phyloP scores from a whole-genome alignment of 1,139 yeast genomes.

The Kodamaea ohmeri region DNA sequence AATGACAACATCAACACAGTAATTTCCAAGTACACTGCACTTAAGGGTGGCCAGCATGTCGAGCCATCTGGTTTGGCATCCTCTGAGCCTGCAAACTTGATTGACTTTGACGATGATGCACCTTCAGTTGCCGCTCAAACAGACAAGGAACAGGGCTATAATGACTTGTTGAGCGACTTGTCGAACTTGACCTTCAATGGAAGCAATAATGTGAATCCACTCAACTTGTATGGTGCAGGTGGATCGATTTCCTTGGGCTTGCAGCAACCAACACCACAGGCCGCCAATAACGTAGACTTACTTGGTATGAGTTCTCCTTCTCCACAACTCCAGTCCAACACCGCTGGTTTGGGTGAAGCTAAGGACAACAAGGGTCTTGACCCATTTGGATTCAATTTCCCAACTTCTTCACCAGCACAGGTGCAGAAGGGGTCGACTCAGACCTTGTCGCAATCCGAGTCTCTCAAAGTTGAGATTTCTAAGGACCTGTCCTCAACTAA shows the following conservation, averaged over 20 bases:
- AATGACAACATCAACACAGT: slow-evolving; percentile 77
- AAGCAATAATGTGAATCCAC: slow-evolving; percentile 24
- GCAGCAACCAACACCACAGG: slow-evolving; percentile 15
- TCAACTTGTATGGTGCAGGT: slow-evolving; percentile 47
- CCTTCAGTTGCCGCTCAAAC: slow-evolving; percentile 34
- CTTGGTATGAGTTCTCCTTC: slow-evolving; percentile 47
- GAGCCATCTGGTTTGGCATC: slow-evolving; percentile 55
- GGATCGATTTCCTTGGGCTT: slow-evolving; percentile 43
- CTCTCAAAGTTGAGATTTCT: slow-evolving; percentile 53
- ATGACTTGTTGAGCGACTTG: slow-evolving; percentile 71
- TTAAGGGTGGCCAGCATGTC: slow-evolving; percentile 62
- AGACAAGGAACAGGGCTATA: slow-evolving; percentile 50
- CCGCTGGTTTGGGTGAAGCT: slow-evolving; percentile 11
- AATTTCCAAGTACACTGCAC: slow-evolving; percentile 61
- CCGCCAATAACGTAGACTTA: slow-evolving; percentile 9
- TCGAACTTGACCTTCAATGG: slow-evolving; percentile 55
- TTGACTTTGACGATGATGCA: slow-evolving; percentile 66
- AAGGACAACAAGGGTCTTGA: slow-evolving; percentile 30
- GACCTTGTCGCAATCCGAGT: slow-evolving; percentile 45
- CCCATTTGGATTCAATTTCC: slow-evolving; percentile 53
- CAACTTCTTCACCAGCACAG: slow-evolving; percentile 36
- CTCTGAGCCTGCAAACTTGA: slow-evolving; percentile 49
- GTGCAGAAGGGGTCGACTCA: slow-evolving; percentile 23
- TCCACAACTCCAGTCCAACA: slow-evolving; percentile 47
- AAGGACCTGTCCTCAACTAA: slow-evolving; percentile 36